Conservation (phyloP, 306 rosid genomes). For the Adenanthera pavonina region DNA sequence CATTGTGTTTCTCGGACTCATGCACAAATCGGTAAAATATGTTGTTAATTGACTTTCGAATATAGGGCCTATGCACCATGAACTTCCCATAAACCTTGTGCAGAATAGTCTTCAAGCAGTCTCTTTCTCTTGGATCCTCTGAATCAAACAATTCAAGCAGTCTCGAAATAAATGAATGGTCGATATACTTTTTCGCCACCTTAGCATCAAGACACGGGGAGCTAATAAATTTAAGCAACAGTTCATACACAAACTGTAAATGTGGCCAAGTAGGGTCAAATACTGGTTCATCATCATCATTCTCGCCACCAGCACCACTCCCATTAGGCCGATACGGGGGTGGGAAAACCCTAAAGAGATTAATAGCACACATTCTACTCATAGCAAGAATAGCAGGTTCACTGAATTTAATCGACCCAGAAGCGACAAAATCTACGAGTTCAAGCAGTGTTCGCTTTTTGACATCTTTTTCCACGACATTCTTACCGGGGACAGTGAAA, state of each 20-base stretch:
- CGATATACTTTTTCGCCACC: slow-evolving; percentile 51
- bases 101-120: slow-evolving; percentile 53
- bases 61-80: slow-evolving; percentile 57
- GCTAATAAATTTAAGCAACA: slow-evolving; percentile 48
- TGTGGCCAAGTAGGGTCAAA: slow-evolving; percentile 60
- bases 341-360: slow-evolving; percentile 52
- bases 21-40: slow-evolving; percentile 49
- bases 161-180: slow-evolving; percentile 49
- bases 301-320: slow-evolving; percentile 43
- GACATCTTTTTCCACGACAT: slow-evolving; percentile 48
- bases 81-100: slow-evolving; percentile 59
- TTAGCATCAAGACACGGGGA: slow-evolving; percentile 49
- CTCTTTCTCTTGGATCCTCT: slow-evolving; percentile 58
- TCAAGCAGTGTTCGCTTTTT: slow-evolving; percentile 51
- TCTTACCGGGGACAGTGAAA: slow-evolving; percentile 50
- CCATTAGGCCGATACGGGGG: slow-evolving; percentile 48
- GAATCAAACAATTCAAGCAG: slow-evolving; percentile 55
- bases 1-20: slow-evolving; percentile 52
- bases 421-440: slow-evolving; percentile 53
- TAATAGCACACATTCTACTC: slow-evolving; percentile 54
- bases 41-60: slow-evolving; percentile 50
- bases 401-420: slow-evolving; percentile 49
- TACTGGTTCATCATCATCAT: slow-evolving; percentile 51
- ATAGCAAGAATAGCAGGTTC: slow-evolving; percentile 54
- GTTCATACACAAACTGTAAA: slow-evolving; percentile 53